Evolutionary conservation across 2,329 filamentous ascomycete species (phyloP), one percentile per base, ranked within the genome.

Genomic region (Apiospora koreana): DNA sequence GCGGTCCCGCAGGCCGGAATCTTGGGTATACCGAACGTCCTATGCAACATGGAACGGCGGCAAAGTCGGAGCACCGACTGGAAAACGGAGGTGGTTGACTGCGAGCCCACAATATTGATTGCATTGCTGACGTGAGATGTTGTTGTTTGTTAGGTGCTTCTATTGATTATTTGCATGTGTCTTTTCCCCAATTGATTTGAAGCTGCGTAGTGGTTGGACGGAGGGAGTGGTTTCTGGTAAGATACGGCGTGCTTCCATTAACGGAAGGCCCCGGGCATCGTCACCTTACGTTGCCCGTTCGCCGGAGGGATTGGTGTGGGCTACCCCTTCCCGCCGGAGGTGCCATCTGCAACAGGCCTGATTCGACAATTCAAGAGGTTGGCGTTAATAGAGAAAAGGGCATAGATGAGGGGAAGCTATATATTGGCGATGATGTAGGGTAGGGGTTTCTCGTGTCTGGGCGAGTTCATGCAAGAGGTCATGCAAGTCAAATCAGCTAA

Each of bases 361-460:
- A 62, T 62, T 62, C 31, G 54, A 38, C 31, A 62, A 38, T 62
- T n/a, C 54, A 38, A 21, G 50, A 58, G 50, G 50, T 58, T 58
- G 50, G 50, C 50, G 50, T 21, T 16, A 16, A 8, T 31, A 35
- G 28, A 35, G 3, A n/a, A n/a, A 58, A 38, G 31, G 31, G 54
- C 21, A 12, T 38, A 14, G 54, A 38, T 62, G 54, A 62, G 54
- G 31, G 54, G 54, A 54, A 31, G 50, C 31, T n/a, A 35, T 35
- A 18, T n/a, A 18, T n/a, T 62, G 54, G 31, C 38, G 28, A 62
- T n/a, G 7, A 4, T 23, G 21, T 46, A 62, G 54, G 54, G 50
- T 58, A 58, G 28, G 54, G 54, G 35, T n/a, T 62, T 62, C 54
- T 62, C 54, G 54, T 62, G 54, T 62, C 54, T 62, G 28, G 54